These are phyloP conservation scores for Thielaviopsis euricoi DNA, from an alignment of 2,329 filamentous ascomycete genomes.

Conservation along the genomic window DNA sequence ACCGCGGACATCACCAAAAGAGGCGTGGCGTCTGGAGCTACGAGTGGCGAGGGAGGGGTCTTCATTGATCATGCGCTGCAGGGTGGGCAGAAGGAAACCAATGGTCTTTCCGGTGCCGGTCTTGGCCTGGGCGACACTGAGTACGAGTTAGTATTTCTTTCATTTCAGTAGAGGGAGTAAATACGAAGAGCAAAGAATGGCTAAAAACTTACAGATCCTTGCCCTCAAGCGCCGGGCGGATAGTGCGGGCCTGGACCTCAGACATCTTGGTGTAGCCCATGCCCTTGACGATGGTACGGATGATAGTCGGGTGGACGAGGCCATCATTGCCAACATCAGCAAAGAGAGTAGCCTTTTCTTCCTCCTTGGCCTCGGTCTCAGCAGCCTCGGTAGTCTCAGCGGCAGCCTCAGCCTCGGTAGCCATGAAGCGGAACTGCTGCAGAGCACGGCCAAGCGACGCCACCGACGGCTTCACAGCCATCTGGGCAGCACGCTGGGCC, in stretches of 20 bases:
- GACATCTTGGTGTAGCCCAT: constrained; percentile 81
- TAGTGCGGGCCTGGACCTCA: constrained; percentile 73
- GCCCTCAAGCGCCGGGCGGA: constrained; percentile 63
- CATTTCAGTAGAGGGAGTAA: not conserved
- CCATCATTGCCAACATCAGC: constrained; percentile 27
- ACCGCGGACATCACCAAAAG: constrained; percentile 45
- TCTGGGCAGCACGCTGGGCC: constrained; percentile 3
- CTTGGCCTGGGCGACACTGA: constrained; percentile 77
- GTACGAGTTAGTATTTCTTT: not conserved
- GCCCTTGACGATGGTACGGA: constrained; percentile 49
- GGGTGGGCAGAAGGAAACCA: constrained; percentile 72
- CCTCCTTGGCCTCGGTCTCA: not conserved
- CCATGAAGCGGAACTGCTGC: constrained; percentile 11
- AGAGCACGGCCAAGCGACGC: constrained; percentile 9
- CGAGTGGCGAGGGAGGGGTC: constrained; percentile 43
- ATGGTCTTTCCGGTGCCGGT: constrained; percentile 96
- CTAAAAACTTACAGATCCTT: constrained; percentile 58
- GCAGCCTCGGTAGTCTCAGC: constrained; percentile 3
- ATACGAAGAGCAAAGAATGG: not conserved
- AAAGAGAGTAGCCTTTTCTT: constrained; percentile 24
- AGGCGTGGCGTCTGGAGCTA: constrained; percentile 20
- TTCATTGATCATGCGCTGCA: constrained; percentile 58
- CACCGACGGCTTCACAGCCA: constrained; percentile 4
- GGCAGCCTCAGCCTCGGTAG: constrained; percentile 10
- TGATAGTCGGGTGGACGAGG: constrained; percentile 43